Base-by-base conservation (phyloP, 129 eudicot species). In the Ambrosia trifida region DNA sequence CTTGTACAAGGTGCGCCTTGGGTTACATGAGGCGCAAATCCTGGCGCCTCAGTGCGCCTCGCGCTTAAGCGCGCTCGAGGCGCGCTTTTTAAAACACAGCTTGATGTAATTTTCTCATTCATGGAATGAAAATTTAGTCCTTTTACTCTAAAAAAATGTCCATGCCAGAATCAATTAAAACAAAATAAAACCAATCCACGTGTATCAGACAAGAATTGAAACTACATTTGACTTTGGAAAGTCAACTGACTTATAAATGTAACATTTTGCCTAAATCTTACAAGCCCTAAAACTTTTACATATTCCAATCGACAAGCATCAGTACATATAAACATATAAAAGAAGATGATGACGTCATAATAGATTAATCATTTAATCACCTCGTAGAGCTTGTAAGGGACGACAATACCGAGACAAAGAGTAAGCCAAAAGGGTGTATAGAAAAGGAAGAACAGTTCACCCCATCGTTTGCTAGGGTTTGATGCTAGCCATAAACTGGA, bases 391-490 rank as follows among this genome's bases (percentile, higher is more conserved):
- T 87, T 87, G 80, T 78, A 89, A 30, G 98, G 98, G 17, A 93
- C 95, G 57, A 93, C 88, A 66, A 93, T 78, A 18, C 98, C 98
- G 47, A 93, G 95, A 82, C 96, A 87, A 16, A 93, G 92, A 62
- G 96, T 89, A 77, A 93, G 95, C 98, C 98, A 93, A 57, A 93
- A 88, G 0, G 96, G 98, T 17, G 98, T 87, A 77, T 94, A 89
- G 2, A 89, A 72, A 33, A 94, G 82, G 72, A 90, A 94, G 83
- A 94, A 94, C 66, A 89, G 14, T 73, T 94, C 96, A 6, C 88
- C 96, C 98, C 98, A 89, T 84, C 96, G 79, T 64, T 94, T 89
- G 87, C 98, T 89, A n/a, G 89, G 95, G 81, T 94, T 84, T 44
- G 84, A 50, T 76, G 96, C 85, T 30, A 93, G 72, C 98, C 98